Conservation (phyloP, 1,284 basidiomycete species). For the Puccinia horiana region DNA sequence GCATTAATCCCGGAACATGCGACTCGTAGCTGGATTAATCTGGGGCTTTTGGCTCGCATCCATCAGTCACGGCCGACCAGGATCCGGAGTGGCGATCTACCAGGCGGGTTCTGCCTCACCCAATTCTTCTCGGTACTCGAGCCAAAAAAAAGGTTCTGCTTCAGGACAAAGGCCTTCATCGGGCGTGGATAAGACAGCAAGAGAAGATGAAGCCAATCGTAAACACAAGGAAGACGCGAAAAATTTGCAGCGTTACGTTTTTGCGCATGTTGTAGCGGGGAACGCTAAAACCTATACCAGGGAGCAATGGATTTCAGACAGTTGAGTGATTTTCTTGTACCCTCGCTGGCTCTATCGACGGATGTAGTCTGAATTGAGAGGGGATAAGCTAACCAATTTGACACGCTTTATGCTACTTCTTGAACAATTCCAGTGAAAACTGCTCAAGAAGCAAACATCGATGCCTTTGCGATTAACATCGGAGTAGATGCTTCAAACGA, state of each 20-base stretch:
- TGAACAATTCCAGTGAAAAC: constrained; percentile 24
- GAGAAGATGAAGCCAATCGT: background rate
- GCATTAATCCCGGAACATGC: background rate
- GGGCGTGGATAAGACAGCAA: background rate
- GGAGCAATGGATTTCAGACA: constrained; percentile 41
- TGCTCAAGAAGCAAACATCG: constrained; percentile 33
- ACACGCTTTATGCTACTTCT: background rate
- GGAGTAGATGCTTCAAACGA: constrained; percentile 25
- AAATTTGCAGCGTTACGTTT: constrained; percentile 28
- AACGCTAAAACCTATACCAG: constrained; percentile 35
- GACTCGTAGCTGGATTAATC: background rate
- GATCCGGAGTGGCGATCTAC: background rate
- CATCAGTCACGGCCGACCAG: background rate
- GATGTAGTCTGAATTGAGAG: background rate
- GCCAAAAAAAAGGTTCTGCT: background rate
- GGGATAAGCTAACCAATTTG: background rate
- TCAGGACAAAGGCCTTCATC: background rate
- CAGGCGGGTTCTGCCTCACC: background rate
- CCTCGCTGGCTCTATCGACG: background rate
- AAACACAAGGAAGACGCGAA: background rate
- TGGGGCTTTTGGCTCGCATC: constrained; percentile 4
- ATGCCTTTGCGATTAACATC: constrained; percentile 42
- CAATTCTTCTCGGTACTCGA: background rate
- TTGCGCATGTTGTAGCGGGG: constrained; percentile 43
- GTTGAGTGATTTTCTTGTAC: constrained; percentile 5